phyloP scores from a whole-genome alignment of 805 yeast species.

The Torulaspora quercuum region DNA sequence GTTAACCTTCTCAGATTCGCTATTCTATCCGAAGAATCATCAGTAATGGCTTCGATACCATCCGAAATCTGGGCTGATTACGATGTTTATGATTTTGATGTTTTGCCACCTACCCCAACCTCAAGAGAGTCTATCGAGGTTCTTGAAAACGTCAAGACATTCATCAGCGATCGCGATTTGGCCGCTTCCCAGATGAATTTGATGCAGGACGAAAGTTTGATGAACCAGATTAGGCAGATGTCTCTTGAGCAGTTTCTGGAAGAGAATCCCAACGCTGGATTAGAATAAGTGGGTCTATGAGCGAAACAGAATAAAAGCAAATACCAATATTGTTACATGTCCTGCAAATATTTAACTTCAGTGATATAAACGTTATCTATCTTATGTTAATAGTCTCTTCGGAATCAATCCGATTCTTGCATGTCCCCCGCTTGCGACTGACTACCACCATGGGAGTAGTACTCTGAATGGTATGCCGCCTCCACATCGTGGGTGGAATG shows the following conservation, averaged over 20 bases:
- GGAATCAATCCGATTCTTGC: constrained; percentile 8
- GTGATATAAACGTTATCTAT: constrained; percentile 6
- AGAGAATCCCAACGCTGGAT: constrained; percentile 21
- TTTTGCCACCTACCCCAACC: constrained; percentile 58
- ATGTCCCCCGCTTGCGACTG: constrained; percentile 4
- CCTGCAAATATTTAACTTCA: too few species aligned
- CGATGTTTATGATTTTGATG: constrained; percentile 67
- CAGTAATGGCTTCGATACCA: constrained; percentile 69
- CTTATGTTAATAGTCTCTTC: constrained; percentile 7
- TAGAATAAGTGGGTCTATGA: constrained; percentile 6
- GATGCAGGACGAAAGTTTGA: constrained; percentile 35
- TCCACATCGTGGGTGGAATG: constrained; percentile 3
- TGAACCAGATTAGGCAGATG: constrained; percentile 34
- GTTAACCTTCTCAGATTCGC: constrained; percentile 62
- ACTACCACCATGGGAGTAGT: constrained; percentile 2
- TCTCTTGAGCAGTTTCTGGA: constrained; percentile 33
- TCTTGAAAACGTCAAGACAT: constrained; percentile 36
- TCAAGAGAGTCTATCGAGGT: constrained; percentile 35
- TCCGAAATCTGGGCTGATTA: constrained; percentile 54
- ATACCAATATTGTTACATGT: constrained; percentile 4
- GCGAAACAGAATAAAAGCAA: background rate
- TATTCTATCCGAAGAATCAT: constrained; percentile 65
- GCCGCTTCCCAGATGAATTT: constrained; percentile 25
- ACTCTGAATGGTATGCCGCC: constrained; percentile 1
- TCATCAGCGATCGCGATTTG: constrained; percentile 35